Evolutionary conservation across 2,329 filamentous ascomycete species (phyloP).

Genomic region (Claviceps citrina): DNA sequence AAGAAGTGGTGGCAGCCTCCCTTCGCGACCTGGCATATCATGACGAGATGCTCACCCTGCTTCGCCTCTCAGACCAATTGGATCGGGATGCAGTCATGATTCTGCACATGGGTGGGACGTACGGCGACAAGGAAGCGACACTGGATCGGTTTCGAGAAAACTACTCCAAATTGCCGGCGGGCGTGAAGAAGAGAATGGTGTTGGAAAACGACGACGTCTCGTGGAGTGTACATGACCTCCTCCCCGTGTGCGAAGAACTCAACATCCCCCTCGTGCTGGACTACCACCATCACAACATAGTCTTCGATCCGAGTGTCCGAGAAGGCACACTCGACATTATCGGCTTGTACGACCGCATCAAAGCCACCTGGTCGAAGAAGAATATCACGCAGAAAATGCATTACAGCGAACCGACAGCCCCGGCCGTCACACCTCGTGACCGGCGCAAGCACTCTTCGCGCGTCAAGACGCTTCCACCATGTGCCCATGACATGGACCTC

Average conservation of each 20-base stretch:
- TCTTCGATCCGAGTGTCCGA: conserved; percentile 60
- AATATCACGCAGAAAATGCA: conserved; percentile 91
- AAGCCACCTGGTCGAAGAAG: conserved; percentile 71
- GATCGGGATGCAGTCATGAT: conserved; percentile 88
- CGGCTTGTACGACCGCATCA: conserved; percentile 57
- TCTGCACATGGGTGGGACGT: conserved; percentile 80
- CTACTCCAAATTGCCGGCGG: conserved; percentile 49
- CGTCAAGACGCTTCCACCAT: conserved; percentile 68
- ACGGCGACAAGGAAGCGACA: conserved; percentile 71
- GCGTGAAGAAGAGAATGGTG: conserved; percentile 67
- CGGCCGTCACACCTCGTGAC: conserved; percentile 59
- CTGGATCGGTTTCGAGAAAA: conserved; percentile 64
- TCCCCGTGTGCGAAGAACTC: conserved; percentile 84
- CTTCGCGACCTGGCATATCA: conserved; percentile 79
- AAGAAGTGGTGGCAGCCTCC: conserved; percentile 60
- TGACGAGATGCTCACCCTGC: conserved; percentile 63
- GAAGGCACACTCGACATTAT: conserved; percentile 79
- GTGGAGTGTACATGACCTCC: conserved; percentile 81
- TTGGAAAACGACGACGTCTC: conserved; percentile 89
- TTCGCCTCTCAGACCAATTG: conserved; percentile 62
- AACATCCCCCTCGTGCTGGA: conserved; percentile 87
- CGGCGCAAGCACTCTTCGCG: conserved; percentile 74
- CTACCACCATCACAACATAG: conserved; percentile 89
- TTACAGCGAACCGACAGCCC: conserved; percentile 58
- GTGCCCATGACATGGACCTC: conserved; percentile 71